A percentile compares a stretch with the other conserved stretches of the same genome.
phyloP scores from a whole-genome alignment of 2,329 filamentous ascomycete genomes.

The Ophiostoma himal-ulmi region DNA sequence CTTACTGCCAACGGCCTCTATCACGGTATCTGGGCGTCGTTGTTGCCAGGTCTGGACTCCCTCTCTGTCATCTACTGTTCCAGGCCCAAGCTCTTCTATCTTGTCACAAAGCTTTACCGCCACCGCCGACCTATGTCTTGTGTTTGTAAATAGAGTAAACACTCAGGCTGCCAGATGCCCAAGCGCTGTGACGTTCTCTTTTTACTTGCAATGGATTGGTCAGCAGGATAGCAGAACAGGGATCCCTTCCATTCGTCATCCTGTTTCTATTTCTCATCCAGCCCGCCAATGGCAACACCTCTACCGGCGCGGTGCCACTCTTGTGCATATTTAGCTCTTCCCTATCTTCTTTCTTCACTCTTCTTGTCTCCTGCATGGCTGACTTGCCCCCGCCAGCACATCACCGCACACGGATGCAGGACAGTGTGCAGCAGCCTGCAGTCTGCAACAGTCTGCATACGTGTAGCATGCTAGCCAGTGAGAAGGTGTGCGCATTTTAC shows the following conservation, averaged over 20 bases:
- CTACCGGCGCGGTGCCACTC: neutral
- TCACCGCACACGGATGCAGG: constrained; percentile 19
- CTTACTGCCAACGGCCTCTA: neutral
- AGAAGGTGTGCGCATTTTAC: neutral
- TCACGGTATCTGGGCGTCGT: neutral
- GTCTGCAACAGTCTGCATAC: neutral
- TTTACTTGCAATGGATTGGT: too few species aligned
- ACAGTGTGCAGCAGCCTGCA: neutral
- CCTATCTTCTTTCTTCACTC: neutral
- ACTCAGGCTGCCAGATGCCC: too few species aligned
- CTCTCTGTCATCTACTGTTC: neutral
- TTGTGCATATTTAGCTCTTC: neutral
- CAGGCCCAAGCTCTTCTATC: too few species aligned
- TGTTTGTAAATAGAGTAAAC: too few species aligned
- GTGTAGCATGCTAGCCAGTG: neutral
- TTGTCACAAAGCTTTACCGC: too few species aligned
- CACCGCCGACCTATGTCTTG: too few species aligned
- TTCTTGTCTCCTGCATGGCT: neutral
- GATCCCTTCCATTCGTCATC: neutral
- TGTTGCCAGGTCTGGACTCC: neutral
- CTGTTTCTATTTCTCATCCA: neutral
- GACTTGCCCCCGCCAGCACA: constrained; percentile 19
- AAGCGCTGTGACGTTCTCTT: too few species aligned
- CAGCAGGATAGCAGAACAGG: neutral
- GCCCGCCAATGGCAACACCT: neutral